Base-by-base conservation (phyloP, 2,329 filamentous ascomycete species). In the Aspergillus sp. region DNA sequence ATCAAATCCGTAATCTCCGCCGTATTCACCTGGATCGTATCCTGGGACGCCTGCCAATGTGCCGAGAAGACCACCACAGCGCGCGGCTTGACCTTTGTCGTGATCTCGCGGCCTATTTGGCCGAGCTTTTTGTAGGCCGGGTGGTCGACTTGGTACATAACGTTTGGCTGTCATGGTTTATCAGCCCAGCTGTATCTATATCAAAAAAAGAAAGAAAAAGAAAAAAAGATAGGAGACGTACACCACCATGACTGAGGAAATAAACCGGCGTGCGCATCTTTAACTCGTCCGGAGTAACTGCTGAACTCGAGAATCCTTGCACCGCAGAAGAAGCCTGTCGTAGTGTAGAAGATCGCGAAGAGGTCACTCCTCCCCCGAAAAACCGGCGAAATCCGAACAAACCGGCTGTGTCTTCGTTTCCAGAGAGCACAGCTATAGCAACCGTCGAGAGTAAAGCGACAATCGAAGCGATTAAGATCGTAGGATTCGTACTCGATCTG, bases 61-160 rank as follows among this genome's bases (percentile, higher is more conserved):
- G 85, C 86, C 1, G 85, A 88, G 62, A 90, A 84, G 22, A 89
- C 83, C 1, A 90, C 81, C 13, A 90, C 77, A 2, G 85, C 86
- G 52, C 80, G 83, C 1, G 86, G 86, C 58, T 83, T 84, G 39
- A 88, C 80, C 52, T 81, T 79, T 23, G 78, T 72, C 0, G 84
- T 88, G 61, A 90, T 88, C 58, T 89, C 85, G 6, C 66, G 73
- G 38, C 86, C 86, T 45, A 88, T 82, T 20, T 74, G 64, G 55
- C 83, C 77, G 4, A 90, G 77, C 47, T 84, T 72, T 3, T 72
- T 62, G 58, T 85, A 87, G 7, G 81, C 86, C 1, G 84, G 82
- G 60, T 90, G 86, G 0, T 80, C 63, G 3, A 73, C 79, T n/a
- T 86, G 74, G 59, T 84, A 85, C 74, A 86, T 84, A 32, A 86